Base-by-base conservation (phyloP, 2,329 filamentous ascomycete species). In the Fusarium tanahbumbuense region DNA sequence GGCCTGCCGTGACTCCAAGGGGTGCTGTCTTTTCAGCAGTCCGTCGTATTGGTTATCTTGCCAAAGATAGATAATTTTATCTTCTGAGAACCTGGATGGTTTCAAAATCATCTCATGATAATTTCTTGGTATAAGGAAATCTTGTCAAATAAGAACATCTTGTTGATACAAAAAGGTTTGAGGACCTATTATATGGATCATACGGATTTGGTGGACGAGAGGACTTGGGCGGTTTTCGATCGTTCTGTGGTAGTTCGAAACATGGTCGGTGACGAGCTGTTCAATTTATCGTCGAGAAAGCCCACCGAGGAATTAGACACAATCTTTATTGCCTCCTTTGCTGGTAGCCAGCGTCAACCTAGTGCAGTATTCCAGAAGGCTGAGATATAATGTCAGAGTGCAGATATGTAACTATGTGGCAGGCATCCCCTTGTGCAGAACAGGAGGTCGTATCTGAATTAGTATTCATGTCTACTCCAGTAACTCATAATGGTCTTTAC, bases 41-140 rank as follows among this genome's bases (percentile, higher is more conserved):
- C 4, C 9, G 18, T n/a, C 5, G 1, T n/a, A 5, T n/a, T 11
- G 34, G 5, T 37, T 4, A 4, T n/a, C 2, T 6, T 37, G 34
- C 16, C 1, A n/a, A 11, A 6, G 18, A 6, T 37, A 5, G 10
- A 37, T 11, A 6, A 37, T 6, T 11, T 6, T 18, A 7, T 6
- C 9, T 18, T 4, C 3, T 18, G 16, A 10, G 32, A 18, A 11
- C 32, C 16, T 18, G 32, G 32, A 37, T 11, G 32, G 32, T n/a
- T 18, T 37, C 16, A n/a, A 3, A n/a, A 37, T 1, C 2, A 2
- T 37, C 32, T n/a, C 5, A 1, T 9, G 4, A 18, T 0, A n/a
- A 3, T 1, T 37, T 18, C 0, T n/a, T 6, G 1, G 16, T n/a
- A 6, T n/a, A 18, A 18, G 9, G 5, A 4, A 9, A 18, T 37